Evolutionary conservation across 2,329 filamentous ascomycete species (phyloP), one percentile per base, ranked within the genome.

Genomic region (Diaporthe vexans): DNA sequence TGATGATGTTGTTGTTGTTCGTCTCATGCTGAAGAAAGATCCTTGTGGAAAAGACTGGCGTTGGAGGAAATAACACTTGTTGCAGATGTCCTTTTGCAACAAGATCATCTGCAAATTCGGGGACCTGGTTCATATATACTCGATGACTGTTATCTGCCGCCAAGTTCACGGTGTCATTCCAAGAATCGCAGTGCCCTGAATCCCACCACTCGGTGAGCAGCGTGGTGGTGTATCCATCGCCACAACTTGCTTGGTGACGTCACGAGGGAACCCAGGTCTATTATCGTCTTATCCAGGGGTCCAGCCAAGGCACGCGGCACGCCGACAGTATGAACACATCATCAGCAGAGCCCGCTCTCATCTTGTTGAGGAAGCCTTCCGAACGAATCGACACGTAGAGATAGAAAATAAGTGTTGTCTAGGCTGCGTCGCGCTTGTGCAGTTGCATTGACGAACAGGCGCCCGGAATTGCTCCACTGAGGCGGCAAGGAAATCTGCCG

Each of bases 241-340:
- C 63, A 52, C 46, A 52, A 33, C 37, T 46, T 72, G 69, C 69
- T 46, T 61, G 57, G 69, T 72, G 69, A 72, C 69, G 69, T 72
- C 69, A 72, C 69, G 29, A 10, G 33, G 10, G 43, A 17, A 15
- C 65, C 51, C 59, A 33, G 58, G 48, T 40, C 65, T 52, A 51
- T 52, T 72, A 37, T 52, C 63, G 17, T 67, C 63, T 67, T 35
- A 67, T 67, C 26, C 57, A 63, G 69, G 69, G 69, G 69, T 72
- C 69, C 43, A 63, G 69, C 69, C 69, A 72, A 72, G 69, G 48
- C 48, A 63, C 51, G 57, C 69, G 56, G 63, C 63, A 67, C 46
- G 46, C 61, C 46, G 33, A 67, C 21, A 33, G 40, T 6, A 37
- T 37, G 29, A 13, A 67, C 63, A 67, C 37, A 40, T 40, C 46